Evolutionary conservation across 331 rosid species (phyloP).

Genomic region (Phaseolus coccineus): DNA sequence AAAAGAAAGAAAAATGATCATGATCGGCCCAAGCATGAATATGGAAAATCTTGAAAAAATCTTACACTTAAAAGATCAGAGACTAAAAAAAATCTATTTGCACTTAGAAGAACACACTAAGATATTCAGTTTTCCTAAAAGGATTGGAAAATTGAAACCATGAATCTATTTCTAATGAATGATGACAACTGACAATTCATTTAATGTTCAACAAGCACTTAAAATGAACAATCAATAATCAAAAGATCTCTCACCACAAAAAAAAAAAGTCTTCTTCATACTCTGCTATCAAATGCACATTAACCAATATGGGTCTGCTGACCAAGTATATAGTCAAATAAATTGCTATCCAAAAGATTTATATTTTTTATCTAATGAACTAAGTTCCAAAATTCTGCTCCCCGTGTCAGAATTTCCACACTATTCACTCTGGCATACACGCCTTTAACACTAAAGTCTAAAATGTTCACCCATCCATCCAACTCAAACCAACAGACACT

Average conservation of each 20-base stretch:
- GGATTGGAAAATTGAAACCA: constrained; percentile 24
- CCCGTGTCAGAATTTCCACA: background rate
- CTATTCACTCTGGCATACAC: background rate
- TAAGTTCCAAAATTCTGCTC: constrained; percentile 7
- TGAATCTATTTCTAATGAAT: constrained; percentile 3
- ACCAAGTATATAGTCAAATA: background rate
- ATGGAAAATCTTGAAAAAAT: constrained; percentile 1
- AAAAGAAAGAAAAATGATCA: constrained; percentile 40
- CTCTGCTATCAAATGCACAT: background rate
- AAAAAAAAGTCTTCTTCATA: background rate
- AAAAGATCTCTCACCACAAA: constrained; percentile 21
- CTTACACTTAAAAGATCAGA: constrained; percentile 2
- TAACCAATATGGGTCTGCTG: constrained; percentile 12
- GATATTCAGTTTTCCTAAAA: constrained; percentile 23
- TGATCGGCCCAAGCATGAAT: constrained; percentile 16
- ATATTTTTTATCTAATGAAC: background rate
- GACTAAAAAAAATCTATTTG: constrained; percentile 17
- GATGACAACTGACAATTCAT: constrained; percentile 12
- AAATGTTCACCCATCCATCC: constrained; percentile 30
- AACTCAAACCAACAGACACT: constrained; percentile 27
- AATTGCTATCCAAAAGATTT: constrained; percentile 9
- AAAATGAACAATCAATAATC: constrained; percentile 27
- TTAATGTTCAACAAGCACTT: constrained; percentile 26
- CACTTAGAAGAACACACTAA: background rate
- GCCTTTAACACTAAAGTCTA: constrained; percentile 11